phyloP scores from a whole-genome alignment of 78 protist species.

The Chrysochromulina tobinii region DNA sequence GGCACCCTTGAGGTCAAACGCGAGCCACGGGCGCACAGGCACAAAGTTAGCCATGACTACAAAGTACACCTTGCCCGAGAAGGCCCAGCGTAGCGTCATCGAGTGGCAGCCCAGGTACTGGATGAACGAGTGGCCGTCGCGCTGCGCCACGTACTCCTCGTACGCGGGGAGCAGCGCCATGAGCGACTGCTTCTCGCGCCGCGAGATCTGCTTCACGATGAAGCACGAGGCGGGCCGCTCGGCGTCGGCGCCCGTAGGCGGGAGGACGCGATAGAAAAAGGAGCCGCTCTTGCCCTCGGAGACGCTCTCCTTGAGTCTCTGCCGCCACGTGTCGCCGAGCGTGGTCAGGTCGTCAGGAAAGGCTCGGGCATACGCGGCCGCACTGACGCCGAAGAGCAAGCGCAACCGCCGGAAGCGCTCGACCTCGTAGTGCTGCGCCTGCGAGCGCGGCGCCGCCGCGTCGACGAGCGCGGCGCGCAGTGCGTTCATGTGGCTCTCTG shows the following conservation, averaged over 20 bases:
- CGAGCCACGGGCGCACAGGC: background rate
- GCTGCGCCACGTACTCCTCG: background rate
- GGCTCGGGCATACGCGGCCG: constrained; percentile 8
- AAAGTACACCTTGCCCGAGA: background rate
- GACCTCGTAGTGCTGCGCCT: background rate
- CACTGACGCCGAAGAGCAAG: background rate
- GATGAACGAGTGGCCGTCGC: background rate
- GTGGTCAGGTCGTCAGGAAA: background rate
- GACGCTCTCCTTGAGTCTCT: background rate
- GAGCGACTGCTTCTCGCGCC: background rate
- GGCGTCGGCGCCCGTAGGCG: background rate
- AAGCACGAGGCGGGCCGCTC: background rate
- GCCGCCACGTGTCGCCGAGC: background rate
- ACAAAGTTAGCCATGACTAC: constrained; percentile 8
- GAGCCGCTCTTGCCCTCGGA: background rate
- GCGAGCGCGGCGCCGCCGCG: background rate
- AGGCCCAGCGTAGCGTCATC: background rate
- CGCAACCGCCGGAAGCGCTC: background rate
- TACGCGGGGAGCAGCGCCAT: background rate
- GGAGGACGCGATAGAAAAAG: background rate
- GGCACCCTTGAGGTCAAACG: constrained; percentile 3
- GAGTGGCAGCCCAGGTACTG: background rate
- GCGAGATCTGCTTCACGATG: background rate
- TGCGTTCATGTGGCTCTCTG: background rate
- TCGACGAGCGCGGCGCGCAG: background rate